Percentiles rank a stretch among this genome's conserved stretches.
These are phyloP conservation scores for Rhodosporidiobolus sp. DNA, from an alignment of 768 basidiomycete genomes.

Conservation along the genomic window DNA sequence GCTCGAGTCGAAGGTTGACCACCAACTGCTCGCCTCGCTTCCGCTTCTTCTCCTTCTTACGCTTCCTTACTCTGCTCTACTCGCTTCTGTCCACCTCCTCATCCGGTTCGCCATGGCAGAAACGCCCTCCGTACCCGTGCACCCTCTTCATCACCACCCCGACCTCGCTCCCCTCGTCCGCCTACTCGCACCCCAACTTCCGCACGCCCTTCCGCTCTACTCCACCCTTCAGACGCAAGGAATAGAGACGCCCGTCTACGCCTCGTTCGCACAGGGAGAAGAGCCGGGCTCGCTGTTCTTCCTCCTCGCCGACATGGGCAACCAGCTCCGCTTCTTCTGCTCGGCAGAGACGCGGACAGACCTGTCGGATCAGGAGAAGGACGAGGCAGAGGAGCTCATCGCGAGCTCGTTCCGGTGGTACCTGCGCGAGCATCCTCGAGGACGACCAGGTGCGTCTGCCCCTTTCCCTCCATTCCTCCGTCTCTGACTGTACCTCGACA, in stretches of 20 bases:
- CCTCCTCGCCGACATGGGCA: constrained; percentile 16
- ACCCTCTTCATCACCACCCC: neutral
- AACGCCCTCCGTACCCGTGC: neutral
- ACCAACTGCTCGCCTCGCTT: neutral
- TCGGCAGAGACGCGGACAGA: neutral
- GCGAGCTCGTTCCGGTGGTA: neutral
- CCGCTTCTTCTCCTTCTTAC: neutral
- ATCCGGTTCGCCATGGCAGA: neutral
- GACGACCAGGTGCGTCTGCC: constrained; percentile 5
- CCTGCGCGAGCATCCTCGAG: neutral
- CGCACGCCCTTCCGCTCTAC: constrained; percentile 7
- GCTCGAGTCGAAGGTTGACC: neutral
- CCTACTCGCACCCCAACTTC: constrained; percentile 4
- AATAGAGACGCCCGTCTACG: neutral
- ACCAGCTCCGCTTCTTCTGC: constrained; percentile 29
- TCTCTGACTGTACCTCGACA: no score
- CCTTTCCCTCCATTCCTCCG: neutral
- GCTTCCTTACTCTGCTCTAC: neutral
- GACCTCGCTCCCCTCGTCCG: neutral
- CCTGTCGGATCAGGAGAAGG: neutral
- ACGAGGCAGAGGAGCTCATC: neutral
- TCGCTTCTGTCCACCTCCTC: neutral
- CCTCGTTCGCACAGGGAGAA: constrained; percentile 1
- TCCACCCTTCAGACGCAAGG: constrained; percentile 17
- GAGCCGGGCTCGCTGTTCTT: neutral